Evolutionary conservation across 805 yeast species (phyloP).

Genomic region (Jamesozyma jinghongensis): DNA sequence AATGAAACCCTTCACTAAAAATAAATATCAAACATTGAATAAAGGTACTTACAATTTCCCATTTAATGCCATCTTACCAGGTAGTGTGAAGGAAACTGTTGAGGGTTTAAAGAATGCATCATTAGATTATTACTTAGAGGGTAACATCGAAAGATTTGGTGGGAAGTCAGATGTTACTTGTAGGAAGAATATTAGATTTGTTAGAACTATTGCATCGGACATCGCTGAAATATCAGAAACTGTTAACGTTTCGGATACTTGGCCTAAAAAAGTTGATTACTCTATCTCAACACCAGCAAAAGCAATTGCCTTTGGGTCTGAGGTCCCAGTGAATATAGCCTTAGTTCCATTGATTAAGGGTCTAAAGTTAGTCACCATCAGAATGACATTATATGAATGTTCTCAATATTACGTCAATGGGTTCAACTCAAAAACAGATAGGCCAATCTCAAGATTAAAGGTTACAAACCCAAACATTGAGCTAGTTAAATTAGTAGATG

Average conservation of each 20-base stretch:
- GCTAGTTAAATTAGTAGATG: conserved; percentile 25
- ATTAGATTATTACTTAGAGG: conserved; percentile 61
- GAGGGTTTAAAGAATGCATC: conserved; percentile 83
- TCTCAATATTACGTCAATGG: conserved; percentile 55
- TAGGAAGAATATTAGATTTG: conserved; percentile 65
- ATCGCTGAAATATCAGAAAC: conserved; percentile 83
- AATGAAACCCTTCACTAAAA: conserved; percentile 5
- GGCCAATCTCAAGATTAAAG: conserved; percentile 46
- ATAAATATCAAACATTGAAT: conserved; percentile 33
- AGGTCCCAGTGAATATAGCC: conserved; percentile 56
- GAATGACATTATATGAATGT: conserved; percentile 58
- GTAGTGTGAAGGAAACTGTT: conserved; percentile 74
- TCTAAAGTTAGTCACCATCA: conserved; percentile 63
- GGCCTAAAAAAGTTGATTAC: conserved; percentile 93
- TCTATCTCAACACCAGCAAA: conserved; percentile 76
- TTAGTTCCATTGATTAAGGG: conserved; percentile 80
- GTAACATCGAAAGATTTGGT: conserved; percentile 75
- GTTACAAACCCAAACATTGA: conserved; percentile 35
- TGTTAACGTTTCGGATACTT: conserved; percentile 84
- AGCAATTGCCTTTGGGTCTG: conserved; percentile 84
- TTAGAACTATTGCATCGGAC: conserved; percentile 82
- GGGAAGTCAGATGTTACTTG: conserved; percentile 56
- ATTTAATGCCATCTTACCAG: conserved; percentile 76
- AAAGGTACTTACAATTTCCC: conserved; percentile 89
- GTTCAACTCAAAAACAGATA: conserved; percentile 52